Conservation (phyloP, 495 filamentous ascomycete genomes). For the Xylaria longipes region DNA sequence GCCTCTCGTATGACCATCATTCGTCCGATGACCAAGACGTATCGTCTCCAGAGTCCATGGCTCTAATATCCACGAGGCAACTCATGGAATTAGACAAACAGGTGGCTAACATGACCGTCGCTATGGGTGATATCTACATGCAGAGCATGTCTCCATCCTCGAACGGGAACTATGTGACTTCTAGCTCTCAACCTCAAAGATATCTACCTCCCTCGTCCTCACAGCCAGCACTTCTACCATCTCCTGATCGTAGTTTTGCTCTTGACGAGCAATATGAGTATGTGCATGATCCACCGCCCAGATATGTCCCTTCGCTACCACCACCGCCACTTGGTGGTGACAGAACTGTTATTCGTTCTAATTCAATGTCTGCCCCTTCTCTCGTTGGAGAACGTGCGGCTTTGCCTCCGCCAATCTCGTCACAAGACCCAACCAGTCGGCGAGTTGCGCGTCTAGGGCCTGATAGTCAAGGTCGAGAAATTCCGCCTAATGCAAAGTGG, state of each 20-base stretch:
- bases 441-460: conserved; percentile 46
- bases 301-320: conserved; percentile 41
- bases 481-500: conserved; percentile 72
- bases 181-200: conserved; percentile 16
- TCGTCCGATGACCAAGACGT: conserved; percentile 43
- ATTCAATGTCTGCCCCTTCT: conserved; percentile 23
- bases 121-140: conserved; percentile 43
- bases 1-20: conserved; percentile 43
- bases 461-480: conserved; percentile 62
- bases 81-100: conserved; percentile 49
- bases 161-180: conserved; percentile 31
- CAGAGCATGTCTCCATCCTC: conserved; percentile 21
- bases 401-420: conserved; percentile 5
- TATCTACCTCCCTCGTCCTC: conserved; percentile 39
- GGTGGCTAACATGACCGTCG: conserved; percentile 36
- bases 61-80: conserved; percentile 54
- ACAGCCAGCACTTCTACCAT: conserved; percentile 32
- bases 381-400: conserved; percentile 31
- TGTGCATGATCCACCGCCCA: conserved; percentile 30
- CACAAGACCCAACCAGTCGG: conserved; percentile 24
- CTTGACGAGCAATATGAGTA: conserved; percentile 21
- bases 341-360: conserved; percentile 12
- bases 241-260: not conserved
- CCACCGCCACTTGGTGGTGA: conserved; percentile 15
- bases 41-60: conserved; percentile 36